Base-by-base conservation (phyloP, 2,329 filamentous ascomycete genomes). In the Macrophomina pseudophaseolina region DNA sequence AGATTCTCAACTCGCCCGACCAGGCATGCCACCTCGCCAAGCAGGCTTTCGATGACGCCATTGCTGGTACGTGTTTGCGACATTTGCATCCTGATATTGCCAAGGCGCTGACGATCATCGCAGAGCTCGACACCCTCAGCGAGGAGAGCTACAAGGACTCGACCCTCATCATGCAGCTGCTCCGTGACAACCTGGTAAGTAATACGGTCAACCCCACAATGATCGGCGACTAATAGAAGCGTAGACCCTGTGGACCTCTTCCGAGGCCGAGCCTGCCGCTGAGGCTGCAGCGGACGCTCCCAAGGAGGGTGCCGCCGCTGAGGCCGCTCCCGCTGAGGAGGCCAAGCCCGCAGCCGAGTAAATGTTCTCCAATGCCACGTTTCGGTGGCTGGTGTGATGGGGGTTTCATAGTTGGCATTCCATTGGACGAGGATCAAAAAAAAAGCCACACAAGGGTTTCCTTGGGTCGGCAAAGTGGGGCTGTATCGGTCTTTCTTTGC, bases 71-170 rank as follows among this genome's bases (percentile, higher is more conserved):
- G 63, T 65, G 35, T 14, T 16, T 1, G 6, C 14, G 35, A 28
- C 30, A 11, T 44, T 33, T 32, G 33, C 28, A 38, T 12, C 11
- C 35, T 38, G 7, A 12, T 35, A 12, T 11, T 14, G 30, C 16
- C 44, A 49, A 48, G 42, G 38, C n/a, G 5, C 58, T 62, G 58
- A 62, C 32, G 11, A 66, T 42, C 16, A 11, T 18, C 2, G 42
- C 54, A 66, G 94, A 98, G 89, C 93, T 98, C 75, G 94, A 98
- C 86, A 97, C 93, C 62, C 87, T 98, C 72, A 97, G 93, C 68
- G 94, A 97, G 86, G 94, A 98, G 86, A 97, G 93, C 68, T 97
- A 98, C 91, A 92, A 94, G 79, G 94, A 98, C 85, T 97, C 93
- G 89, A 98, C 94, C 68, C 89, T 98, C 76, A 97, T 98, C 87